phyloP scores from a whole-genome alignment of 1,284 basidiomycete genomes.

The Coniferiporia sulphurascens region DNA sequence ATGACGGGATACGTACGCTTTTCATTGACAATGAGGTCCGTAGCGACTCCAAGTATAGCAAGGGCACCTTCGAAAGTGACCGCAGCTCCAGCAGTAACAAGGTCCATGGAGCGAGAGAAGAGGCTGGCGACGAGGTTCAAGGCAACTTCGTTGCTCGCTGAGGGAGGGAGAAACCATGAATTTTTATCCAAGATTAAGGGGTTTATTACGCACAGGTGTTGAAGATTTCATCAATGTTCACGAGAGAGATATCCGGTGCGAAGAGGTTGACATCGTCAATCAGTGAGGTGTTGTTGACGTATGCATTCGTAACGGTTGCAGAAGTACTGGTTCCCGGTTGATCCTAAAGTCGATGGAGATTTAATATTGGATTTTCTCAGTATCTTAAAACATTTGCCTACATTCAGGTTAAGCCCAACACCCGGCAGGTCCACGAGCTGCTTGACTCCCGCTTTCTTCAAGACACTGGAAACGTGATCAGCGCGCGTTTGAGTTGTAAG shows the following conservation, averaged over 20 bases:
- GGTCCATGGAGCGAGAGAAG: not conserved
- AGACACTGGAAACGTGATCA: constrained; percentile 3
- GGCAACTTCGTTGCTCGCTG: not conserved
- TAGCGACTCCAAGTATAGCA: constrained; percentile 7
- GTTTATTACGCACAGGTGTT: constrained; percentile 9
- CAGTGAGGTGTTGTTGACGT: constrained; percentile 11
- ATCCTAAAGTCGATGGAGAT: constrained; percentile 18
- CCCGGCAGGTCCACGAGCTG: constrained; percentile 26
- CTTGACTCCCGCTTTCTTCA: constrained; percentile 20
- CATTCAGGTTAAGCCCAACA: constrained; percentile 25
- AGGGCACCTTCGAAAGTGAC: not conserved
- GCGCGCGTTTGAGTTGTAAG: not conserved
- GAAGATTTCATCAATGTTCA: constrained; percentile 26
- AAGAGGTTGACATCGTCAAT: constrained; percentile 23
- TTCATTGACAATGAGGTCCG: constrained; percentile 10
- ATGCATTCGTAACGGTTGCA: constrained; percentile 19
- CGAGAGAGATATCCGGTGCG: constrained; percentile 25
- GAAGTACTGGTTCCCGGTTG: constrained; percentile 21
- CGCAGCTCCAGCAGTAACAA: constrained; percentile 10
- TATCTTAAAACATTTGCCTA: constrained; percentile 1
- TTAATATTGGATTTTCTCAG: not conserved
- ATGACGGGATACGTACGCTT: not conserved
- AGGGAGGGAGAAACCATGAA: not conserved
- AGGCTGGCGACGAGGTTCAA: not conserved
- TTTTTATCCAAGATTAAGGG: not conserved